Evolutionary conservation across 805 yeast species (phyloP).

Genomic region (Suhomyces tanzawaensis): DNA sequence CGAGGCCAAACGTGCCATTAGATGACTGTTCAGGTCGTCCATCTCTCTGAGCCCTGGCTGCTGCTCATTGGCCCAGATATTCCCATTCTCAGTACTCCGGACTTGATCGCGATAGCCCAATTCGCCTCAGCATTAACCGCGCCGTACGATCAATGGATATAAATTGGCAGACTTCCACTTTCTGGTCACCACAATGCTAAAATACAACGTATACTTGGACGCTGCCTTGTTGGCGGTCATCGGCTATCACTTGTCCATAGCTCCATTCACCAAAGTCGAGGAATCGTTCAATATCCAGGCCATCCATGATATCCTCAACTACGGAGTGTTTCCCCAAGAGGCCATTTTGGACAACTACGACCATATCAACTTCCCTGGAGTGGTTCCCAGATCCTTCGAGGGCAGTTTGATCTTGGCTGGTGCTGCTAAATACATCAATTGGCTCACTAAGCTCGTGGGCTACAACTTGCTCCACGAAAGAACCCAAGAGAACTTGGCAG

Average conservation of each 20-base stretch:
- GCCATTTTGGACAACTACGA: constrained; percentile 52
- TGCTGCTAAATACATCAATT: constrained; percentile 37
- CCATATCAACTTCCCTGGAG: constrained; percentile 81
- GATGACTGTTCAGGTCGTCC: too few species aligned
- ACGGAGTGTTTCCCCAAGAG: constrained; percentile 47
- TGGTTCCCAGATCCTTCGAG: constrained; percentile 79
- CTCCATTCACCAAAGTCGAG: constrained; percentile 91
- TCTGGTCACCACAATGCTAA: constrained; percentile 13
- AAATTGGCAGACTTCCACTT: too few species aligned
- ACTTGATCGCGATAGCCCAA: too few species aligned
- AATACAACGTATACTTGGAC: constrained; percentile 18
- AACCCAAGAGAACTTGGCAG: constrained; percentile 39
- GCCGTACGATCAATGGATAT: too few species aligned
- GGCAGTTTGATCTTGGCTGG: constrained; percentile 61
- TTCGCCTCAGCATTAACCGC: too few species aligned
- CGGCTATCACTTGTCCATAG: constrained; percentile 46
- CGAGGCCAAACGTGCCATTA: too few species aligned
- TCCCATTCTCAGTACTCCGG: too few species aligned
- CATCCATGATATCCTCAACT: constrained; percentile 69
- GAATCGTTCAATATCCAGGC: constrained; percentile 93
- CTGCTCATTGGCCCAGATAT: too few species aligned
- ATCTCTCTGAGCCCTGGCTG: too few species aligned
- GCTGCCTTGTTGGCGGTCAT: constrained; percentile 39
- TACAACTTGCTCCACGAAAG: constrained; percentile 14
- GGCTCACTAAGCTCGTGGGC: constrained; percentile 18